phyloP scores from a whole-genome alignment of 2,329 filamentous ascomycete genomes.

The Orbilia blumenaviensis region DNA sequence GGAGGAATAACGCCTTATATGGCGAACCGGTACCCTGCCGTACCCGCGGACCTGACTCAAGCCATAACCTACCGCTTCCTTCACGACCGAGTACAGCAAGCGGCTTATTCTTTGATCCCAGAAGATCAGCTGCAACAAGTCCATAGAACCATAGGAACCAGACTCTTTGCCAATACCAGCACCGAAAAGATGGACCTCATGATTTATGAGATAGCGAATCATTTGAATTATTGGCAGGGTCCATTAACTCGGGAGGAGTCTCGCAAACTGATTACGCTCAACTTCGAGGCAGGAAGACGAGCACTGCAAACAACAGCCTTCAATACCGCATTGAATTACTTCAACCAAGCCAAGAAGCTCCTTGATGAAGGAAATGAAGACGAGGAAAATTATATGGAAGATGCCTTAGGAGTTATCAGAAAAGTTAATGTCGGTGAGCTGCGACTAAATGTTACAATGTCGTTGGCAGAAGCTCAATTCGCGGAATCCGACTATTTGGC shows the following conservation, averaged over 20 bases:
- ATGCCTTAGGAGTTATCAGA: constrained; percentile 41
- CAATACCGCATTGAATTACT: constrained; percentile 56
- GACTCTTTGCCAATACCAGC: constrained; percentile 55
- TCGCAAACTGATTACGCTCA: constrained; percentile 56
- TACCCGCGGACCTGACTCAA: constrained; percentile 50
- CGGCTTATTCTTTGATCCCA: constrained; percentile 57
- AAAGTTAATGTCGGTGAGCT: constrained; percentile 55
- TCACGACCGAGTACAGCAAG: constrained; percentile 58
- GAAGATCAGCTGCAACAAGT: constrained; percentile 55
- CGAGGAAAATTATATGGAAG: constrained; percentile 54
- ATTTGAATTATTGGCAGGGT: constrained; percentile 58
- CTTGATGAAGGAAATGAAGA: constrained; percentile 56
- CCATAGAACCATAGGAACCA: constrained; percentile 57
- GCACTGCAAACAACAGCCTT: constrained; percentile 58
- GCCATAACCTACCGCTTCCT: constrained; percentile 57
- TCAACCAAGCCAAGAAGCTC: constrained; percentile 56
- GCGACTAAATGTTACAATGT: constrained; percentile 57
- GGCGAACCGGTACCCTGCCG: constrained; percentile 46
- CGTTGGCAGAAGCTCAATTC: constrained; percentile 57
- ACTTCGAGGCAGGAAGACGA: constrained; percentile 57
- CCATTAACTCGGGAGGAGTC: constrained; percentile 56
- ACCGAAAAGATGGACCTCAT: constrained; percentile 55
- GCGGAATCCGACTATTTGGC: constrained; percentile 56
- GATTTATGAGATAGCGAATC: constrained; percentile 58
- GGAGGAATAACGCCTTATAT: constrained; percentile 45